Evolutionary conservation across 1,284 basidiomycete genomes (phyloP).

Genomic region (Leccinum fallax): DNA sequence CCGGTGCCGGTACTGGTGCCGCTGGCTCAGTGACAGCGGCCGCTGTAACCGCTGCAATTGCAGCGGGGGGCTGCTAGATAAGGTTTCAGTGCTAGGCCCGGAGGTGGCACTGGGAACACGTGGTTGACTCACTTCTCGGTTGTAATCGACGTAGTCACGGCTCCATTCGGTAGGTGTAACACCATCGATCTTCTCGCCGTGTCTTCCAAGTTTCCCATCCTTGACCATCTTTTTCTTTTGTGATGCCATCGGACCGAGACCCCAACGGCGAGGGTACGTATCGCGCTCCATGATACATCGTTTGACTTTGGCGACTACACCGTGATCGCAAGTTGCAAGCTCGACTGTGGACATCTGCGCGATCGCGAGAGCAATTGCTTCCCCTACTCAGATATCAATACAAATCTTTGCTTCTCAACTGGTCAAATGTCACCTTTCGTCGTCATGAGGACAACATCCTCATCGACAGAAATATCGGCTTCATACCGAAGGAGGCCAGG

Average conservation of each 20-base stretch:
- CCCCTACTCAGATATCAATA: conserved; percentile 51
- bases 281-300: conserved; percentile 99
- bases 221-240: conserved; percentile 99
- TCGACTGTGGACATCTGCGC: conserved; percentile 99
- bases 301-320: conserved; percentile 99
- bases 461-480: conserved; percentile 91
- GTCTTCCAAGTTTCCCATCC: conserved; percentile 95
- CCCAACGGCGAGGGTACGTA: conserved; percentile 98
- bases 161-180: conserved; percentile 92
- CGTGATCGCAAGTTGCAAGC: conserved; percentile 97
- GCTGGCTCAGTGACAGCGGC: conserved; percentile 25
- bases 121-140: conserved; percentile 49
- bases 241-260: conserved; percentile 92
- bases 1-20: conserved; percentile 10
- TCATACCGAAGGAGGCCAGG: conserved; percentile 98
- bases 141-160: conserved; percentile 93
- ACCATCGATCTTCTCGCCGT: conserved; percentile 90
- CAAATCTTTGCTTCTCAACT: not conserved
- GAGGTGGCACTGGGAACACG: conserved; percentile 15
- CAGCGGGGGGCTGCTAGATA: conserved; percentile 42
- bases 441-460: conserved; percentile 99
- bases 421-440: conserved; percentile 74
- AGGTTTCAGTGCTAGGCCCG: conserved; percentile 7
- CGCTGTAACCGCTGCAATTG: conserved; percentile 31
- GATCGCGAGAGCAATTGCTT: conserved; percentile 96